Percentiles rank a stretch among this genome's conserved stretches.
phyloP scores from a whole-genome alignment of 495 filamentous ascomycete genomes.

The Neohortaea acidophila region DNA sequence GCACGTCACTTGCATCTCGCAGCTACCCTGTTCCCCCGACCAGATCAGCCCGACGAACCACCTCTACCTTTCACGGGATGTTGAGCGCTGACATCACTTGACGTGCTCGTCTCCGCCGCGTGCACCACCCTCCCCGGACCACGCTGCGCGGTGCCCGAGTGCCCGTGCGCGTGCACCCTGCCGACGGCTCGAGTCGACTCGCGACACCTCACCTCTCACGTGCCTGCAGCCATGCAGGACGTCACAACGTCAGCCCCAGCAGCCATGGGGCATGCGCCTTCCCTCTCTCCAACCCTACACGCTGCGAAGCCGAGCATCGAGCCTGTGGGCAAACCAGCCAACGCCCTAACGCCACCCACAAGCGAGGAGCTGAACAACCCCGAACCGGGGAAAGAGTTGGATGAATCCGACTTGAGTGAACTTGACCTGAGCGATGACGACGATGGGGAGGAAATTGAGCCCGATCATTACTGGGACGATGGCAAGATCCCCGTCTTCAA shows the following conservation, averaged over 20 bases:
- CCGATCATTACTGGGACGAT: constrained; percentile 72
- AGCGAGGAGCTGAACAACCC: constrained; percentile 24
- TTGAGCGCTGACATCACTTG: too few relatives aligned
- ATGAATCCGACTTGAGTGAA: constrained; percentile 28
- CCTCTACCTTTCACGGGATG: too few relatives aligned
- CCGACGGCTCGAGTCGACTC: too few relatives aligned
- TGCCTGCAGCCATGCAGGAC: background rate
- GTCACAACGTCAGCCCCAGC: background rate
- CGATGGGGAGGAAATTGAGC: constrained; percentile 54
- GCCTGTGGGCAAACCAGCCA: constrained; percentile 3
- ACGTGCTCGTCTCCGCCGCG: too few relatives aligned
- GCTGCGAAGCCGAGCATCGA: constrained; percentile 11
- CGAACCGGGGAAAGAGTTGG: constrained; percentile 23
- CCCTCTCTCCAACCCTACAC: constrained; percentile 5
- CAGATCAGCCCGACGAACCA: too few relatives aligned
- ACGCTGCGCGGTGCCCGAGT: too few relatives aligned
- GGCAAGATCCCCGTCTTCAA: constrained; percentile 88
- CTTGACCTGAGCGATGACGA: constrained; percentile 33
- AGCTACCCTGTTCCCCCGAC: too few relatives aligned
- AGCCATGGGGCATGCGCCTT: background rate
- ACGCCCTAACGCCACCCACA: constrained; percentile 29
- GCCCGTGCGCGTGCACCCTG: too few relatives aligned
- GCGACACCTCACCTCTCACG: too few relatives aligned
- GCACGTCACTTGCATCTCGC: too few relatives aligned
- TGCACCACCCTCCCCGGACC: too few relatives aligned